phyloP scores from a whole-genome alignment of 495 filamentous ascomycete species.

The Apodospora peruviana region DNA sequence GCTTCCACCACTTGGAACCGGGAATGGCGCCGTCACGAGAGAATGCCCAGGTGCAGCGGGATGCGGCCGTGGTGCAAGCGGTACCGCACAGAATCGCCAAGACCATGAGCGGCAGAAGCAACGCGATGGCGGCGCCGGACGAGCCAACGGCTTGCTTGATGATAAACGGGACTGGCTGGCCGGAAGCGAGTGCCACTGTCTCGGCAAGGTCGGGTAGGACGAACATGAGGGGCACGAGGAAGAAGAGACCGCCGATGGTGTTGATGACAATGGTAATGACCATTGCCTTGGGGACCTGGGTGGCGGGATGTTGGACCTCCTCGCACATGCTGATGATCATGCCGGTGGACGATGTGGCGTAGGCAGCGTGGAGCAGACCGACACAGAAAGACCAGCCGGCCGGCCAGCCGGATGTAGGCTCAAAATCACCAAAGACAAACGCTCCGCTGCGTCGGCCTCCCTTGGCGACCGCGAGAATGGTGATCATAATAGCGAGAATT shows the following conservation, averaged over 20 bases:
- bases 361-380: slow-evolving; percentile 43
- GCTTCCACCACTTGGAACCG: slow-evolving; percentile 49
- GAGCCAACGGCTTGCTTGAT: slow-evolving; percentile 40
- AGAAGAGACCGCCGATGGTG: slow-evolving; percentile 42
- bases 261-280: slow-evolving; percentile 45
- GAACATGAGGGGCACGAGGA: slow-evolving; percentile 45
- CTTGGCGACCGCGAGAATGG: slow-evolving; percentile 39
- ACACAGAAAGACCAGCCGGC: slow-evolving; percentile 45
- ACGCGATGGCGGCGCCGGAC: slow-evolving; percentile 38
- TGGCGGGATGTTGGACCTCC: slow-evolving; percentile 41
- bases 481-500: slow-evolving; percentile 38
- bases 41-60: slow-evolving; percentile 56
- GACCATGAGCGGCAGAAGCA: slow-evolving; percentile 45
- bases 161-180: slow-evolving; percentile 41
- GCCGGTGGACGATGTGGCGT: slow-evolving; percentile 48
- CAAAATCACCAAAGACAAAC: slow-evolving; percentile 40
- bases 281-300: slow-evolving; percentile 48
- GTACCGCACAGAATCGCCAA: slow-evolving; percentile 54
- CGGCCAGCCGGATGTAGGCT: slow-evolving; percentile 42
- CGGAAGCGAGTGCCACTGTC: slow-evolving; percentile 33
- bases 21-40: slow-evolving; percentile 53
- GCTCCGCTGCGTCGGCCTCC: slow-evolving; percentile 33
- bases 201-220: slow-evolving; percentile 40
- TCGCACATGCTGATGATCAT: slow-evolving; percentile 51
- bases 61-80: slow-evolving; percentile 56